phyloP scores from a whole-genome alignment of 2,329 filamentous ascomycete species.

The Hirsutella thompsonii region DNA sequence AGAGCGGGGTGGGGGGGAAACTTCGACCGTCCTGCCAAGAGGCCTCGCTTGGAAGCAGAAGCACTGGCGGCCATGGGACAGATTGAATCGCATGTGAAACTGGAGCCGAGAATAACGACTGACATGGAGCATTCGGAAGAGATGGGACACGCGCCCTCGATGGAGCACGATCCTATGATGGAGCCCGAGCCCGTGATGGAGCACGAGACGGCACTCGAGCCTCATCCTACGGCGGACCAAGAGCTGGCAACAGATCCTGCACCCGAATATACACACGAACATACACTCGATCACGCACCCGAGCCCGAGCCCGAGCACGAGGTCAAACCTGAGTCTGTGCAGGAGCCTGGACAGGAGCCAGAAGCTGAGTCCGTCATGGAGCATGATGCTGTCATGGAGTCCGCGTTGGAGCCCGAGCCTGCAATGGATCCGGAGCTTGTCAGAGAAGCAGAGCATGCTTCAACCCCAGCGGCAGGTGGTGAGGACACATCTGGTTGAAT shows the following conservation, averaged over 20 bases:
- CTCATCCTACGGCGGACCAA: neutral
- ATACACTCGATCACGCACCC: too few relatives aligned
- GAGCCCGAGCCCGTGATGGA: neutral
- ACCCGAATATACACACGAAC: too few relatives aligned
- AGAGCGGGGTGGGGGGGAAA: conserved; percentile 7
- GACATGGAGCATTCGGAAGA: neutral
- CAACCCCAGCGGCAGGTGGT: too few relatives aligned
- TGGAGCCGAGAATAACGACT: neutral
- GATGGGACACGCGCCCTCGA: neutral
- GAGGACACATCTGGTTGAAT: too few relatives aligned
- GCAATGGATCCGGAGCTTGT: neutral
- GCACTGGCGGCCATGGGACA: neutral
- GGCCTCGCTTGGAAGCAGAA: conserved; percentile 4
- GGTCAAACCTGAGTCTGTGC: neutral
- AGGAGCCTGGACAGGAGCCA: neutral
- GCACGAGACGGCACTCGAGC: neutral
- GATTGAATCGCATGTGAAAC: neutral
- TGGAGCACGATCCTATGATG: neutral
- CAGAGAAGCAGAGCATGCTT: neutral
- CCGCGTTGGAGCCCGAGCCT: too few relatives aligned
- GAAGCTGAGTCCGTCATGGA: neutral
- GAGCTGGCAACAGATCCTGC: too few relatives aligned
- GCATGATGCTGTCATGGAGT: neutral
- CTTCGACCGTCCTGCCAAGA: conserved; percentile 7
- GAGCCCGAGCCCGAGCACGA: neutral